Base-by-base conservation (phyloP, 495 filamentous ascomycete genomes). In the Bacidia rubella region DNA sequence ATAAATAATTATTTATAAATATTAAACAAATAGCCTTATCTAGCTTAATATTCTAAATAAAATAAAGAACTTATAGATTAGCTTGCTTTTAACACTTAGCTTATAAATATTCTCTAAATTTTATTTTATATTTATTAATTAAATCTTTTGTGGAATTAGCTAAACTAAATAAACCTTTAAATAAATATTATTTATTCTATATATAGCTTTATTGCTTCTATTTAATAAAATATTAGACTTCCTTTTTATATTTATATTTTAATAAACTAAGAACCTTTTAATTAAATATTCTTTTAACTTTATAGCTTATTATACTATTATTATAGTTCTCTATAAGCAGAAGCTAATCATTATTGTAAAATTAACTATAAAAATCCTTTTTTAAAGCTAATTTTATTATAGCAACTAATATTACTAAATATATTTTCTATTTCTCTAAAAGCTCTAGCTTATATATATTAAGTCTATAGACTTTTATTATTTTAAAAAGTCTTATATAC, bases 141-240 rank as follows among this genome's bases (percentile, higher is more conserved):
- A 44, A 44, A 22, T n/a, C 20, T 44, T 44, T 44, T 44, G 17
- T 44, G n/a, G n/a, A n/a, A n/a, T n/a, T n/a, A n/a, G n/a, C n/a
- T n/a, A n/a, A n/a, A n/a, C n/a, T n/a, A n/a, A n/a, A n/a, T n/a
- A n/a, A n/a, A n/a, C n/a, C n/a, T n/a, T n/a, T n/a, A n/a, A n/a
- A n/a, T n/a, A n/a, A n/a, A n/a, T 44, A 17, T 44, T 44, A 19
- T 40, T 42, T 38, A 51, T 48, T 48, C 3, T 29, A 48, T 48
- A 44, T 44, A 44, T 9, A 20, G 12, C 20, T 44, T 9, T 9
- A 44, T 20, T 44, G 7, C 19, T 44, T 44, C 20, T 44, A 44
- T 44, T 44, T 44, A 9, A 44, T 44, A 29, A 49, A 49, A 3
- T 42, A 22, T 52, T 41, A 26, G 10, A 25, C 24, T 5, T 7